A percentile compares a stretch with the other conserved stretches of the same genome.
Conservation (phyloP, 2,329 filamentous ascomycete species). For the Elsinoe fawcettii region DNA sequence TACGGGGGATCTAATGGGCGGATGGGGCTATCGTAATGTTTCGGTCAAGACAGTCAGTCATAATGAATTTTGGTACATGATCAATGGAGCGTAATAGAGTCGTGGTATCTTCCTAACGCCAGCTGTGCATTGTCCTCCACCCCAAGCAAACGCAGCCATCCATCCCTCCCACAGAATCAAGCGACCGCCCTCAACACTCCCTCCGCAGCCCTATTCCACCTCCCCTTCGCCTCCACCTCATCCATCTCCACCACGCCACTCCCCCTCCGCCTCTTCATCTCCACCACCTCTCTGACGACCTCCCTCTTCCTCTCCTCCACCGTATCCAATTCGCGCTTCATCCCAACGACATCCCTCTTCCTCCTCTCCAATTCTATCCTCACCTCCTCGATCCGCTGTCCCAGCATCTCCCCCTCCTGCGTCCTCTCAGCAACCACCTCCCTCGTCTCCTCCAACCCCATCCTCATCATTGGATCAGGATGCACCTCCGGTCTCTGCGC, state of each 20-base stretch:
- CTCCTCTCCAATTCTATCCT: slow-evolving; percentile 57
- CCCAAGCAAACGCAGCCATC: background rate
- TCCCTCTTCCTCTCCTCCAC: slow-evolving; percentile 60
- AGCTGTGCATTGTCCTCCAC: background rate
- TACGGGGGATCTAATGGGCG: background rate
- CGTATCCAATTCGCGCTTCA: slow-evolving; percentile 60
- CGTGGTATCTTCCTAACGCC: too few species aligned
- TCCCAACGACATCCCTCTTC: slow-evolving; percentile 57
- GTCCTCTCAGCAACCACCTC: slow-evolving; percentile 34
- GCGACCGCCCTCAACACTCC: slow-evolving; percentile 51
- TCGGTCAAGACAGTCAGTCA: background rate
- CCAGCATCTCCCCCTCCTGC: slow-evolving; percentile 34
- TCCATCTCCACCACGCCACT: slow-evolving; percentile 49
- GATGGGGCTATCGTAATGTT: background rate
- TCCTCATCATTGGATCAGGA: slow-evolving; percentile 34
- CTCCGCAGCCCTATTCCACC: slow-evolving; percentile 69
- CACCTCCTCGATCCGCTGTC: slow-evolving; percentile 41
- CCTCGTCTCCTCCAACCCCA: slow-evolving; percentile 39
- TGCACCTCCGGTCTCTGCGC: slow-evolving; percentile 29
- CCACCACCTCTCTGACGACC: slow-evolving; percentile 59
- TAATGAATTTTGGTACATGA: background rate
- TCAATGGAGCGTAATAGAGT: background rate
- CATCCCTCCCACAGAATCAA: background rate
- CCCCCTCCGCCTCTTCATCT: slow-evolving; percentile 62
- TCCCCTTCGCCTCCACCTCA: slow-evolving; percentile 67